phyloP scores from a whole-genome alignment of 2,329 filamentous ascomycete genomes.

The Penicillium palitans region DNA sequence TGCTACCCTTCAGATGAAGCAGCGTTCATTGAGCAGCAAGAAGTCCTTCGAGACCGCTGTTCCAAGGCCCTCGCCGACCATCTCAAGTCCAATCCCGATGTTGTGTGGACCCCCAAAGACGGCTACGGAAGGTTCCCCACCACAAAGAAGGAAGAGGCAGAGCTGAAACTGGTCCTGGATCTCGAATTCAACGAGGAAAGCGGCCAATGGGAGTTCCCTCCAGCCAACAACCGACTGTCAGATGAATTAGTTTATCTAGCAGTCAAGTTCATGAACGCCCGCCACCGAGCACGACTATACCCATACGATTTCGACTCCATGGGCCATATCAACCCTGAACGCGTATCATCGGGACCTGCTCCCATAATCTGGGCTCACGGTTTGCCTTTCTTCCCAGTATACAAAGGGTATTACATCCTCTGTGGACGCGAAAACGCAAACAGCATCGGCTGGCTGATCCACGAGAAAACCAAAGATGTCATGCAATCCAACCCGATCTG shows the following conservation, averaged over 20 bases:
- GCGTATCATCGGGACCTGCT: constrained; percentile 16
- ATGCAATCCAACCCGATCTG: constrained; percentile 9
- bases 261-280: constrained; percentile 10
- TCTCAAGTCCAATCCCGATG: neutral
- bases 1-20: neutral
- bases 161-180: constrained; percentile 5
- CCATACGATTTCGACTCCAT: constrained; percentile 19
- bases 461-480: neutral
- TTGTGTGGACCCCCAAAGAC: neutral
- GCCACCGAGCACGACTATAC: constrained; percentile 3
- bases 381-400: constrained; percentile 22
- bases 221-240: constrained; percentile 15
- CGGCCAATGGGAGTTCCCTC: constrained; percentile 11
- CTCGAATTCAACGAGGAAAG: neutral
- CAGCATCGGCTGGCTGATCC: constrained; percentile 19
- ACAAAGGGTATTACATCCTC: constrained; percentile 24
- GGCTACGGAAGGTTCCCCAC: neutral
- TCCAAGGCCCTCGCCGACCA: neutral
- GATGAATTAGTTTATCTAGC: constrained; percentile 23
- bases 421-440: constrained; percentile 14
- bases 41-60: neutral
- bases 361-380: constrained; percentile 23
- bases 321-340: constrained; percentile 16
- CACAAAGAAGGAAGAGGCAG: neutral
- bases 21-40: neutral